Conservation (phyloP, 345 rosid species). For the Gossypium thurberi region DNA sequence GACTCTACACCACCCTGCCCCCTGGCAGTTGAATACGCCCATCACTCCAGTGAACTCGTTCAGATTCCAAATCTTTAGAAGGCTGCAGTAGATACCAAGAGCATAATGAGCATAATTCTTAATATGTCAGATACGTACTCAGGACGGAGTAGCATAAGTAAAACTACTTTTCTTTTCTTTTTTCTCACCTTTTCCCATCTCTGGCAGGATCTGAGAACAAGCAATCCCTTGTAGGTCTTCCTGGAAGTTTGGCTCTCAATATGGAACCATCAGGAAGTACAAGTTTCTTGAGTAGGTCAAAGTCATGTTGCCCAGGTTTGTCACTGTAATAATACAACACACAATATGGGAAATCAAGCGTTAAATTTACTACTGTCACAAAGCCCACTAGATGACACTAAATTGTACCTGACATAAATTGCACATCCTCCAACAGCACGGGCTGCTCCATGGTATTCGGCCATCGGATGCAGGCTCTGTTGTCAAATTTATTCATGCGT, state of each 20-base stretch:
- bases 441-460: conserved; percentile 69
- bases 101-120: background rate
- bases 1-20: conserved; percentile 62
- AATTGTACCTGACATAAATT: conserved; percentile 47
- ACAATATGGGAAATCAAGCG: background rate
- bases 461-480: conserved; percentile 66
- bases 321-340: conserved; percentile 29
- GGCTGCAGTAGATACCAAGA: conserved; percentile 27
- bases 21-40: conserved; percentile 62
- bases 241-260: conserved; percentile 63
- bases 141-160: too few species aligned
- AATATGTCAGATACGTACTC: too few species aligned
- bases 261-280: conserved; percentile 66
- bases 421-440: conserved; percentile 62
- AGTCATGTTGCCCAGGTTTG: conserved; percentile 67
- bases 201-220: conserved; percentile 57
- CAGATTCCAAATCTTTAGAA: conserved; percentile 60
- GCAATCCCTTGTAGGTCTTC: conserved; percentile 64
- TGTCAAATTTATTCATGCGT: conserved; percentile 6
- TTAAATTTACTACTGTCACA: background rate
- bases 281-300: conserved; percentile 50
- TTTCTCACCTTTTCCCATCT: conserved; percentile 51
- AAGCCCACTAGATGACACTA: background rate
- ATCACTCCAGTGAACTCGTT: conserved; percentile 52
- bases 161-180: background rate